Conservation (phyloP, 2,329 filamentous ascomycete species). For the Colletotrichum godetiae region DNA sequence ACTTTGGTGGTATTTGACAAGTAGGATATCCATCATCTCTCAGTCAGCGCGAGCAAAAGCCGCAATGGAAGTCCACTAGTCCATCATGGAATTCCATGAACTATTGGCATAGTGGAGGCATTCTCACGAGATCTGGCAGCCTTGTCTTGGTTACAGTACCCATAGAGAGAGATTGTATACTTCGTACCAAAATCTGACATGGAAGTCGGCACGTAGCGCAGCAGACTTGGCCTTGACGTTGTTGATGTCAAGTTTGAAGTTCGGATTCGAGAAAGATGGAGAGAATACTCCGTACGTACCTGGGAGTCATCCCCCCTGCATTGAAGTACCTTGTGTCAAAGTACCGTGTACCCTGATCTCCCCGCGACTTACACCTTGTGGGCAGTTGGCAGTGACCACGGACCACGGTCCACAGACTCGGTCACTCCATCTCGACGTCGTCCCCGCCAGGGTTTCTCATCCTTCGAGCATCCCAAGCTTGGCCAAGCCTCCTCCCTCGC, state of each 20-base stretch:
- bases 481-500: constrained; percentile 24
- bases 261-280: not conserved
- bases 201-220: not conserved
- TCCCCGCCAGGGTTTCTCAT: constrained; percentile 23
- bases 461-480: constrained; percentile 25
- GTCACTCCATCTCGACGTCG: not conserved
- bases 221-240: not conserved
- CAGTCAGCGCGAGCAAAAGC: not conserved
- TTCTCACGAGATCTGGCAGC: not conserved
- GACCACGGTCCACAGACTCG: too few relatives aligned
- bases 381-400: too few relatives aligned
- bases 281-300: not conserved
- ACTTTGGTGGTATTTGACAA: too few relatives aligned
- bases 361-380: not conserved
- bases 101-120: not conserved
- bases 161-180: too few relatives aligned
- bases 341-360: not conserved
- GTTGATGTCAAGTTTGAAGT: not conserved
- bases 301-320: not conserved
- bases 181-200: not conserved
- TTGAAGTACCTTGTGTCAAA: too few relatives aligned
- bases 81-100: not conserved
- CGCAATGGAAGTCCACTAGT: constrained; percentile 2
- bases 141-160: not conserved
- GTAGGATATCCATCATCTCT: not conserved